These are phyloP conservation scores for Coemansia sp. DNA, from an alignment of 371 early-diverging fungal species.

Conservation along the genomic window DNA sequence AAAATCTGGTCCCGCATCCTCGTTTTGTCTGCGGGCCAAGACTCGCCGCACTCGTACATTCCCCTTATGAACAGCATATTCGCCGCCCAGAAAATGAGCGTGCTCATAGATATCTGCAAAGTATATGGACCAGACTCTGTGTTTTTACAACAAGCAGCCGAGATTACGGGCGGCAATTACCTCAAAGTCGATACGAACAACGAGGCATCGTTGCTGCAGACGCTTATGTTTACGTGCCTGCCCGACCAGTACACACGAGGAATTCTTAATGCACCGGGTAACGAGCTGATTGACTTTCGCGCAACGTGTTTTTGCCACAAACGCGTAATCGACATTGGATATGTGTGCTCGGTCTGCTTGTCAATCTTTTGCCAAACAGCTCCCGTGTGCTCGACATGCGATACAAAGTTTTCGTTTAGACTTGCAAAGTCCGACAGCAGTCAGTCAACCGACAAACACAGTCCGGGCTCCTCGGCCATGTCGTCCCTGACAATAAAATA, in stretches of 20 bases:
- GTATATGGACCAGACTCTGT: constrained; percentile 74
- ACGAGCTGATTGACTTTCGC: constrained; percentile 85
- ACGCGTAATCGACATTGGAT: constrained; percentile 85
- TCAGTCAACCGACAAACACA: constrained; percentile 10
- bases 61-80: constrained; percentile 96
- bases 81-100: constrained; percentile 86
- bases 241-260: constrained; percentile 75
- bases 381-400: constrained; percentile 78
- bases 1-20: constrained; percentile 80
- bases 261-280: constrained; percentile 68
- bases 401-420: constrained; percentile 70
- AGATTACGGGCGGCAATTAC: constrained; percentile 86
- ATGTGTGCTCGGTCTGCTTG: constrained; percentile 93
- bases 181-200: constrained; percentile 61
- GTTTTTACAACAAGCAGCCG: constrained; percentile 90
- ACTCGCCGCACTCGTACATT: constrained; percentile 86
- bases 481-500: constrained; percentile 12
- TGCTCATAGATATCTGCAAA: constrained; percentile 87
- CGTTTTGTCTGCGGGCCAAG: constrained; percentile 81
- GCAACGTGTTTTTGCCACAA: constrained; percentile 97
- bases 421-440: constrained; percentile 19
- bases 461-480: constrained; percentile 15
- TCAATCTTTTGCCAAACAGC: constrained; percentile 82
- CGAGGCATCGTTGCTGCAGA: constrained; percentile 68
- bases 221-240: constrained; percentile 84